phyloP scores from a whole-genome alignment of 345 rosid species.

The Stellera chamaejasme region DNA sequence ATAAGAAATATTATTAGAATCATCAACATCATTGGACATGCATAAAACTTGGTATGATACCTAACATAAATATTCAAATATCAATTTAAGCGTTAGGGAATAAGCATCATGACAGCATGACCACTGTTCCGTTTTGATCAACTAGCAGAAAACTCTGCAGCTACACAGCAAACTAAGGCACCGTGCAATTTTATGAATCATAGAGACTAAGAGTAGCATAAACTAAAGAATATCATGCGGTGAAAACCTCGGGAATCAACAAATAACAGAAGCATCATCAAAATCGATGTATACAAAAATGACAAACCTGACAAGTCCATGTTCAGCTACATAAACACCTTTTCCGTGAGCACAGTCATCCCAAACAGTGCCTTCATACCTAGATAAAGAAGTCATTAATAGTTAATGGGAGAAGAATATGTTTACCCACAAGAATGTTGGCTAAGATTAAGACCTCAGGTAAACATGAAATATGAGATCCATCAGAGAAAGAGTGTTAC shows the following conservation, averaged over 20 bases:
- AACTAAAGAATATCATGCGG: background rate
- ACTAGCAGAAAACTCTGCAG: background rate
- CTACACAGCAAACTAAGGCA: background rate
- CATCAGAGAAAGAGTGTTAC: too few species aligned
- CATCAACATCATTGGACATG: too few species aligned
- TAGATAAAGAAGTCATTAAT: conserved; percentile 13
- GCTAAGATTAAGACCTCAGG: too few species aligned
- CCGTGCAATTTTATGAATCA: background rate
- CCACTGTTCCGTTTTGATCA: background rate
- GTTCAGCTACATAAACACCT: conserved; percentile 82
- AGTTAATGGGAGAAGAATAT: too few species aligned
- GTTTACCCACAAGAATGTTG: too few species aligned
- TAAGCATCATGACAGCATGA: background rate
- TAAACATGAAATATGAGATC: too few species aligned
- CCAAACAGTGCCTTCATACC: conserved; percentile 96
- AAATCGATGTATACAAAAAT: background rate
- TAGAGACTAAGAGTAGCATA: background rate
- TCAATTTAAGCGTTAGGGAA: background rate
- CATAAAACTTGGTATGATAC: background rate
- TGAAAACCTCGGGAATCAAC: background rate
- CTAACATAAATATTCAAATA: background rate
- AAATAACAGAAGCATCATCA: conserved; percentile 5
- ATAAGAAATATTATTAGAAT: too few species aligned
- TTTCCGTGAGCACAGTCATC: conserved; percentile 95
- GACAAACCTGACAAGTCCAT: conserved; percentile 72